A percentile compares a stretch with the other conserved stretches of the same genome.
Evolutionary conservation across 352 stramenopile species (phyloP).

Genomic region (Pythium pectinolyticum): DNA sequence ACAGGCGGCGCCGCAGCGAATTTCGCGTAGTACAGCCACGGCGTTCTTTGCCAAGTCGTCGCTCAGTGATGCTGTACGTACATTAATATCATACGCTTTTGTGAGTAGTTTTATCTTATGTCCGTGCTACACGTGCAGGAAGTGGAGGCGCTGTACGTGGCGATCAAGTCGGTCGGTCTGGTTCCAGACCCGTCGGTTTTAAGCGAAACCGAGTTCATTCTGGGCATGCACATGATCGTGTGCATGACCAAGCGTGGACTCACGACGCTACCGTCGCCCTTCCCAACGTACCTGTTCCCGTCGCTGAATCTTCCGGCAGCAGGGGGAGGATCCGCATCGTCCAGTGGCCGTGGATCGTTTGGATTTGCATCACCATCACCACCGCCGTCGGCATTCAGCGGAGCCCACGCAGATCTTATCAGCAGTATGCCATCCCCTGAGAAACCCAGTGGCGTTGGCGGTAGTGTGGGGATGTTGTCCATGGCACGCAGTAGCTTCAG

Average conservation of each 20-base stretch:
- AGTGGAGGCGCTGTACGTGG: conserved; percentile 45
- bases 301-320: conserved; percentile 43
- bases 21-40: conserved; percentile 35
- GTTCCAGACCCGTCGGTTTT: conserved; percentile 34
- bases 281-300: conserved; percentile 66
- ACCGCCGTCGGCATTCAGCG: neutral
- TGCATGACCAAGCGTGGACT: conserved; percentile 74
- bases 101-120: neutral
- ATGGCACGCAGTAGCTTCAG: conserved; percentile 1
- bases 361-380: neutral
- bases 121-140: no score
- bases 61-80: conserved; percentile 9
- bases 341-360: neutral
- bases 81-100: neutral
- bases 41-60: conserved; percentile 61
- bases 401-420: conserved; percentile 23
- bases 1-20: conserved; percentile 14
- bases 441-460: conserved; percentile 14
- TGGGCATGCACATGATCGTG: conserved; percentile 80
- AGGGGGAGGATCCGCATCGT: neutral
- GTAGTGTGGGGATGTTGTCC: neutral
- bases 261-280: conserved; percentile 40
- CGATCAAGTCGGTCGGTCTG: conserved; percentile 48
- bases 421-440: conserved; percentile 44
- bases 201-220: conserved; percentile 58